Evolutionary conservation across 2,329 filamentous ascomycete species (phyloP).

Genomic region (Colletotrichum chlorophyti): DNA sequence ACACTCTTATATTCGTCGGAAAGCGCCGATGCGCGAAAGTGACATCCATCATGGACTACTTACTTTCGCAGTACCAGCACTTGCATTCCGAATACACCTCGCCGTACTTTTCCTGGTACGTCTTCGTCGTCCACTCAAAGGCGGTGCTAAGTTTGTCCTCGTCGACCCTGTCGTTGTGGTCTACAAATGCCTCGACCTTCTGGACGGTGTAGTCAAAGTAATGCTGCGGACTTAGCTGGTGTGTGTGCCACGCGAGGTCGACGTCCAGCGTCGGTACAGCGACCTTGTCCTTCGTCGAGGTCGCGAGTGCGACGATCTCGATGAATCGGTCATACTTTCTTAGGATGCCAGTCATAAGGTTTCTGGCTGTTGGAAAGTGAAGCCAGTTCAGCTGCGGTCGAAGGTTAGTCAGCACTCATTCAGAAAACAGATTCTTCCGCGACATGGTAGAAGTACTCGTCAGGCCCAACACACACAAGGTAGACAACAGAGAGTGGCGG

Average conservation of each 20-base stretch:
- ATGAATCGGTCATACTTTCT: conserved; percentile 68
- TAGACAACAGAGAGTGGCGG: background rate
- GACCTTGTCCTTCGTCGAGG: conserved; percentile 39
- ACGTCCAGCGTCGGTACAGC: conserved; percentile 73
- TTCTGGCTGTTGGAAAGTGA: conserved; percentile 65
- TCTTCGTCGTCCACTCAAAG: conserved; percentile 74
- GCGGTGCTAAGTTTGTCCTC: conserved; percentile 66
- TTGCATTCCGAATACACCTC: conserved; percentile 75
- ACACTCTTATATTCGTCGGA: background rate
- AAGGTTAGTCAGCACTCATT: background rate
- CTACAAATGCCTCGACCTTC: conserved; percentile 63
- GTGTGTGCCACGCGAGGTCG: conserved; percentile 77
- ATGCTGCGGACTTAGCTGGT: conserved; percentile 67
- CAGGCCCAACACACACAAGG: background rate
- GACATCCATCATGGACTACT: conserved; percentile 6
- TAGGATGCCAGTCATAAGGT: conserved; percentile 66
- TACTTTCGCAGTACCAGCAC: conserved; percentile 79
- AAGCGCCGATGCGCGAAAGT: background rate
- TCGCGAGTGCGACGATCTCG: conserved; percentile 55
- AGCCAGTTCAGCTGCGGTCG: conserved; percentile 72
- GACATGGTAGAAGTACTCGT: accelerated
- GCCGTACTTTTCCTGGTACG: conserved; percentile 66
- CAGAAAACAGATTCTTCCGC: no score
- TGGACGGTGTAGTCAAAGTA: conserved; percentile 64
- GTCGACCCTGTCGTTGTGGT: conserved; percentile 85